These are phyloP conservation scores for Coriaria nepalensis DNA, from an alignment of 306 rosid genomes.

Conservation along the genomic window DNA sequence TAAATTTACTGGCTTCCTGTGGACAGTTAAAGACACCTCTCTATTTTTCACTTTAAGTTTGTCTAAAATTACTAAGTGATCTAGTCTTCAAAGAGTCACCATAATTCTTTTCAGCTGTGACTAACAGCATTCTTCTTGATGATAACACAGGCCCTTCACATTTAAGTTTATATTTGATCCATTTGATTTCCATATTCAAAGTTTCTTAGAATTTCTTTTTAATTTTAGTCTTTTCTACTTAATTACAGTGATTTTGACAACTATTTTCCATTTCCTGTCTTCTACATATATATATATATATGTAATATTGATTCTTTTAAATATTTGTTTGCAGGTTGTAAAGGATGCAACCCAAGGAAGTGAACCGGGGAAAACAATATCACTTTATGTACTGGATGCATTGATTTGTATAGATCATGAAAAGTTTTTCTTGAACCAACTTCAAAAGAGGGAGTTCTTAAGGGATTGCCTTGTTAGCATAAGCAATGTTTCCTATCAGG, in stretches of 20 bases:
- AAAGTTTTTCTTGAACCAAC: conserved; percentile 67
- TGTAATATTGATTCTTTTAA: conserved; percentile 9
- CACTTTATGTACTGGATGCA: conserved; percentile 80
- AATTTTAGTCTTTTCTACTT: no score
- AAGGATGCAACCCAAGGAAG: conserved; percentile 89
- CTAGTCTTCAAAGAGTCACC: no score
- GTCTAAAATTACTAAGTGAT: no score
- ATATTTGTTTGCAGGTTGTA: conserved; percentile 44
- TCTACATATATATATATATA: not conserved
- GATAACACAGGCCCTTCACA: no score
- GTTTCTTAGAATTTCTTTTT: no score
- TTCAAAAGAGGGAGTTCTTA: conserved; percentile 85
- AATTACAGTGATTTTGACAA: not conserved
- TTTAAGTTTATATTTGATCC: no score
- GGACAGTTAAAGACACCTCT: no score
- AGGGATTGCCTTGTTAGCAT: conserved; percentile 71
- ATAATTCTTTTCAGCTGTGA: no score
- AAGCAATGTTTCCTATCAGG: conserved; percentile 73
- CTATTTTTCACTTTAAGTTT: no score
- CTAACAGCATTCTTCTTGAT: no score
- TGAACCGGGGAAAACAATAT: conserved; percentile 84
- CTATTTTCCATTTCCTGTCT: not conserved
- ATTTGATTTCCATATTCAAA: no score
- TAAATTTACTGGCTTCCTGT: no score
- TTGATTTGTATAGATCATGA: conserved; percentile 83